These are phyloP conservation scores for Sporothrix variecibatus DNA, from an alignment of 2,329 filamentous ascomycete genomes.

Conservation along the genomic window DNA sequence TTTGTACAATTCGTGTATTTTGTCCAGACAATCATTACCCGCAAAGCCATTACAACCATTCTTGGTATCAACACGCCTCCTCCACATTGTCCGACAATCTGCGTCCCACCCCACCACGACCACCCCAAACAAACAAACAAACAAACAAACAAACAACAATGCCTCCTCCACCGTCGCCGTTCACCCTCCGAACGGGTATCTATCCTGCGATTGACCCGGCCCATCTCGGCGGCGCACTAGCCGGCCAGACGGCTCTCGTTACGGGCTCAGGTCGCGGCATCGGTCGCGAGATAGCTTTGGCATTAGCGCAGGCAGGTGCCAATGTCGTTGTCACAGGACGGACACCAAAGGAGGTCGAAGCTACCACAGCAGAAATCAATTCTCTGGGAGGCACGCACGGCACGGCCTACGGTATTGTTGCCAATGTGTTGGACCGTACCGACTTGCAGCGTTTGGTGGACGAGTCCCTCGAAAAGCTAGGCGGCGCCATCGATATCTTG, in stretches of 20 bases:
- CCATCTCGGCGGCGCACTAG: not conserved
- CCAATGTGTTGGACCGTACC: not conserved
- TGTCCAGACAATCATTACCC: no score
- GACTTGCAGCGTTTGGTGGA: not conserved
- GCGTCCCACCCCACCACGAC: not conserved
- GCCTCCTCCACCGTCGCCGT: not conserved
- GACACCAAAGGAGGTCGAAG: not conserved
- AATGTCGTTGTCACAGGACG: not conserved
- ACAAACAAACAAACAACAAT: not conserved
- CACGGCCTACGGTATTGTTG: not conserved
- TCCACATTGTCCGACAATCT: not conserved
- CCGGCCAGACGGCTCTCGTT: not conserved
- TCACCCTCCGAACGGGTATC: not conserved
- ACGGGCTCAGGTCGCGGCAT: not conserved
- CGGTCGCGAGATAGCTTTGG: not conserved
- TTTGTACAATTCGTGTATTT: no score
- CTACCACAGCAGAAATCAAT: not conserved
- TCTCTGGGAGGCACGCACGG: not conserved
- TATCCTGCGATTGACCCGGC: not conserved
- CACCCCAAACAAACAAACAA: not conserved
- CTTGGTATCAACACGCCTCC: not conserved
- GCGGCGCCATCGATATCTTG: not conserved
- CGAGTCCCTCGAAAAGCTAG: not conserved
- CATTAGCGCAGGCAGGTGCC: not conserved
- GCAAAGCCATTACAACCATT: no score